These are phyloP conservation scores for Aspergillus amoenus DNA, from an alignment of 2,329 filamentous ascomycete species.

Conservation along the genomic window DNA sequence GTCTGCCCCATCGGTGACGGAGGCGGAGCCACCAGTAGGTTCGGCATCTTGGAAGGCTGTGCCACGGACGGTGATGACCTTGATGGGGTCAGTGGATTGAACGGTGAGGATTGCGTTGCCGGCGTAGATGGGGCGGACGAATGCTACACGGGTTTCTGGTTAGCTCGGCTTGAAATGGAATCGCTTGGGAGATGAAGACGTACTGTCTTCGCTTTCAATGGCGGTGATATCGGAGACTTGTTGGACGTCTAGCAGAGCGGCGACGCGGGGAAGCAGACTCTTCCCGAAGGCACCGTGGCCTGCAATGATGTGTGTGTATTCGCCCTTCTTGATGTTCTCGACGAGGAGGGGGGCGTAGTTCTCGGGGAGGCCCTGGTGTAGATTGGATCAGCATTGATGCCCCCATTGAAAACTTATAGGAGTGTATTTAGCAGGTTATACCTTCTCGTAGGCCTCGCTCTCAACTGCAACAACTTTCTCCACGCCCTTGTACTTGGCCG, in stretches of 20 bases:
- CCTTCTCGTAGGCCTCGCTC: constrained; percentile 89
- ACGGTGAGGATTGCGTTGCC: constrained; percentile 97
- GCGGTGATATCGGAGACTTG: constrained; percentile 89
- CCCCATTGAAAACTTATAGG: background rate
- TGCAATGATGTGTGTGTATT: constrained; percentile 87
- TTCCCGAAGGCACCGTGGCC: constrained; percentile 96
- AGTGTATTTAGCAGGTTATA: constrained; percentile 33
- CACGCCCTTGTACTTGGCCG: constrained; percentile 83
- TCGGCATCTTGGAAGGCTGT: constrained; percentile 82
- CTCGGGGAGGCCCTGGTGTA: constrained; percentile 78
- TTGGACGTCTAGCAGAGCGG: constrained; percentile 86
- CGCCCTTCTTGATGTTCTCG: constrained; percentile 95
- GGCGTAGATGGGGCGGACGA: constrained; percentile 94
- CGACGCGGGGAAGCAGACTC: constrained; percentile 85
- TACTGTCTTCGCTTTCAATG: constrained; percentile 83
- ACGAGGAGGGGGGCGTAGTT: constrained; percentile 90
- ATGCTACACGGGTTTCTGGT: constrained; percentile 52
- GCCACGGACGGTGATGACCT: constrained; percentile 87
- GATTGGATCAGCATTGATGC: constrained; percentile 7
- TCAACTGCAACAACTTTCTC: constrained; percentile 90
- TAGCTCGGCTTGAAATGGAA: background rate
- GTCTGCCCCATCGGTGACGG: constrained; percentile 78
- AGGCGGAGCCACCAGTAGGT: constrained; percentile 69
- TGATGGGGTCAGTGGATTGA: constrained; percentile 80
- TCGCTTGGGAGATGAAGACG: constrained; percentile 23